These are phyloP conservation scores for Sordaria brevicollis DNA, from an alignment of 495 filamentous ascomycete species.

Conservation along the genomic window DNA sequence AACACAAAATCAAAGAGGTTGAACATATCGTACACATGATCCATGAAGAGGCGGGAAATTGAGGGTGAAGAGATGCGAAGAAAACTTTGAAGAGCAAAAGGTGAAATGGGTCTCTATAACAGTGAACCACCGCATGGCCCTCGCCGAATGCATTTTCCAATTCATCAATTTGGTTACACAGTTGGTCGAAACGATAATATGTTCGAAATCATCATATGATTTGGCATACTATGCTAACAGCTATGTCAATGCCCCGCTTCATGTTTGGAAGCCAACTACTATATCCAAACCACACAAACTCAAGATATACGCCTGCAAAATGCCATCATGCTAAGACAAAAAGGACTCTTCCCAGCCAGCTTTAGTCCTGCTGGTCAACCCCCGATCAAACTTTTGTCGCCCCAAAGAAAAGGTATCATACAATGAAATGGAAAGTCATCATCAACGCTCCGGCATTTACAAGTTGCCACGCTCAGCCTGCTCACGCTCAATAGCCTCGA, in stretches of 20 bases:
- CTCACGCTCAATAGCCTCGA: conserved; percentile 86
- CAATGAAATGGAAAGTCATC: neutral
- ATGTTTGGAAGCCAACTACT: neutral
- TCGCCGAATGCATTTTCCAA: neutral
- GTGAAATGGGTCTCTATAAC: neutral
- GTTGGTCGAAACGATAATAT: neutral
- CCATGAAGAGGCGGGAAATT: neutral
- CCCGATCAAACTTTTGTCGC: neutral
- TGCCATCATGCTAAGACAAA: neutral
- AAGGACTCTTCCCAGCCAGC: neutral
- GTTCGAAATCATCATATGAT: neutral
- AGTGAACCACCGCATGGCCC: neutral
- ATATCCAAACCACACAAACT: neutral
- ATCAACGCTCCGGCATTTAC: conserved; percentile 14
- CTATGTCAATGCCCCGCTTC: neutral
- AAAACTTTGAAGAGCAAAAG: neutral
- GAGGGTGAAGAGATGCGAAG: neutral
- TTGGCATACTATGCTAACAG: neutral
- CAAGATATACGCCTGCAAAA: neutral
- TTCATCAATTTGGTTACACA: too few species aligned
- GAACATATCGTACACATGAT: neutral
- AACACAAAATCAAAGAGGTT: too few species aligned
- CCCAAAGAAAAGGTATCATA: neutral
- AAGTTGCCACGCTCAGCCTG: conserved; percentile 77
- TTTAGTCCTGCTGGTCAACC: neutral